Conservation (phyloP, 2,329 filamentous ascomycete genomes). For the Bipolaris victoriae region DNA sequence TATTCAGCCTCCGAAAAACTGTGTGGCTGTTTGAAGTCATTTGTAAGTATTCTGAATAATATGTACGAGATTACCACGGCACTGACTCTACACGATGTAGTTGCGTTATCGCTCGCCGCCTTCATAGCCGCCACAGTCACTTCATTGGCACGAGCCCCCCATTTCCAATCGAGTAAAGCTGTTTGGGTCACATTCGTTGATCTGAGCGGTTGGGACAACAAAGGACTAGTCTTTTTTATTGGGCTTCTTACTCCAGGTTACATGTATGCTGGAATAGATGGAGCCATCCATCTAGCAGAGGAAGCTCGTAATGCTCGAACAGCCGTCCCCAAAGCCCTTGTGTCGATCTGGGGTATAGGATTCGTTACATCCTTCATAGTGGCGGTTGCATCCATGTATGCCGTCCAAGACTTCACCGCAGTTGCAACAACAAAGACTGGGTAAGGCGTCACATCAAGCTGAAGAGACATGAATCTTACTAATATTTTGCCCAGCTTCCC, state of each 20-base stretch:
- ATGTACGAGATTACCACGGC: not conserved
- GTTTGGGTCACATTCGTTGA: not conserved
- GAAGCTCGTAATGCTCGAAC: not conserved
- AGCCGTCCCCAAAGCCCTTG: not conserved
- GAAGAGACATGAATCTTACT: not conserved
- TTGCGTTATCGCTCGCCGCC: not conserved
- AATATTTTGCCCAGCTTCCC: not conserved
- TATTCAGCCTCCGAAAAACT: not conserved
- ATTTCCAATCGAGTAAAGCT: not conserved
- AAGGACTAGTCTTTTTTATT: not conserved
- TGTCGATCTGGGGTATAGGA: not conserved
- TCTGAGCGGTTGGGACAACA: not conserved
- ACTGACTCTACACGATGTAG: not conserved
- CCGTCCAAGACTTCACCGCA: not conserved
- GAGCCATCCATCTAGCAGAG: not conserved
- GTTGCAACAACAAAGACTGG: not conserved
- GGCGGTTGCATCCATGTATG: not conserved
- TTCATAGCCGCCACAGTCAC: slow-evolving; percentile 1
- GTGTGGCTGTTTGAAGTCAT: not conserved
- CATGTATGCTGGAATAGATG: slow-evolving; percentile 1
- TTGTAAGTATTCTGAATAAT: not conserved
- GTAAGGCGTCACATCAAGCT: not conserved
- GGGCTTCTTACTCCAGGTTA: slow-evolving; percentile 1
- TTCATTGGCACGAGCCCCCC: not conserved
- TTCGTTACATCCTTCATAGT: not conserved